Base-by-base conservation (phyloP, 768 basidiomycete species). In the Sarcodon aspratus region DNA sequence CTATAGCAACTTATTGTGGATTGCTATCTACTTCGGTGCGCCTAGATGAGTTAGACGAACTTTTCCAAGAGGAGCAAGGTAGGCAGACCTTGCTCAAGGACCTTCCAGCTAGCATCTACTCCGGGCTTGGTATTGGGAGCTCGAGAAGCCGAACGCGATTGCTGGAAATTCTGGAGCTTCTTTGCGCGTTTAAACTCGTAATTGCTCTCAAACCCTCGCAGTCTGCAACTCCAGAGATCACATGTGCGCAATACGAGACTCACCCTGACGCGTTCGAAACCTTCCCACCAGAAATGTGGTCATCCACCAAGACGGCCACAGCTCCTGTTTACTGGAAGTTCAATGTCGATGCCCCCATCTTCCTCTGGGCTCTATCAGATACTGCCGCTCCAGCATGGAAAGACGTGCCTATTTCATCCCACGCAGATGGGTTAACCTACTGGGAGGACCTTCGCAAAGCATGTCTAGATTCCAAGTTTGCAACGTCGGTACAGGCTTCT, bases 291-390 rank as follows among this genome's bases (percentile, higher is more conserved):
- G 70, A 72, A 15, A 69, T 65, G 10, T 74, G 75, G 70, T 70
- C 68, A 27, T 55, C 63, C 32, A 69, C 65, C 37, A 69, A 67
- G 12, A 69, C 74, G 7, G 61, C 65, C 47, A 54, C 64, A n/a
- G 75, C 77, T 0, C 82, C 85, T 0, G 58, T 58, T 1, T 85
- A 80, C 63, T 90, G 84, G 80, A 65, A 71, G 35, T 77, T 89
- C 55, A 72, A 73, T 44, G 60, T 67, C 11, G 55, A 57, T 9
- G 81, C 75, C 2, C 76, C 84, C 0, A 55, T 89, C 7, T 70
- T 78, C 59, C 64, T 80, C 21, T 85, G 85, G 77, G 75, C 71
- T 7, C 57, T 67, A 17, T 72, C 76, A 3, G 76, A 77, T 48
- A 61, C 57, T 1, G 60, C 66, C 7, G 78, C 76, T 17, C 71